These are phyloP conservation scores for Ambrosia hybrid DNA, from an alignment of 140 eudicot species.

Conservation along the genomic window DNA sequence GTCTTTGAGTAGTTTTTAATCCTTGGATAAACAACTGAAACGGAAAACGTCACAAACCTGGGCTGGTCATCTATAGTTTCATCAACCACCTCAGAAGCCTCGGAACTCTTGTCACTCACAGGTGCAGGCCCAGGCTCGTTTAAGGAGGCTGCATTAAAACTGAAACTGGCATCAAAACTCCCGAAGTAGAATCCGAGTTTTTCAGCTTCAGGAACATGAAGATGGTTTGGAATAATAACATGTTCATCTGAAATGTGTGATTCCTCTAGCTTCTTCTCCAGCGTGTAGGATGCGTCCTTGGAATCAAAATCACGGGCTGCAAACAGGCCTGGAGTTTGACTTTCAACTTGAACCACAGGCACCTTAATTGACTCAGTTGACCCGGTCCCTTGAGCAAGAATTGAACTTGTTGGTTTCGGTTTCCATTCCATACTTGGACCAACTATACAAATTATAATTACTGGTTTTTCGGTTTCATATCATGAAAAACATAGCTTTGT, in stretches of 20 bases:
- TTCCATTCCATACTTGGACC: conserved; percentile 88
- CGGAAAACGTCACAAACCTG: conserved; percentile 1
- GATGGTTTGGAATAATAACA: conserved; percentile 87
- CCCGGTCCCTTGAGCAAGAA: conserved; percentile 43
- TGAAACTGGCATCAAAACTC: conserved; percentile 79
- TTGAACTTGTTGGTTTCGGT: conserved; percentile 62
- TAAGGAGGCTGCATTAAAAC: conserved; percentile 32
- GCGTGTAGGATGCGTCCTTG: conserved; percentile 16
- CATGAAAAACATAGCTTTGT: neutral
- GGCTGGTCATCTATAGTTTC: conserved; percentile 48
- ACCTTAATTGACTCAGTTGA: conserved; percentile 29
- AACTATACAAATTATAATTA: conserved; percentile 27
- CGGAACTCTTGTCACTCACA: conserved; percentile 46
- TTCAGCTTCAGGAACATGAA: conserved; percentile 85
- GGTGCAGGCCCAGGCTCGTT: conserved; percentile 27
- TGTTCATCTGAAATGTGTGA: conserved; percentile 53
- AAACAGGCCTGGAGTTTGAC: conserved; percentile 30
- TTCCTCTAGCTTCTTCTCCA: conserved; percentile 44
- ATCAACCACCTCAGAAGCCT: conserved; percentile 49
- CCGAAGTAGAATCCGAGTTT: conserved; percentile 86
- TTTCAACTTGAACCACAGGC: conserved; percentile 41
- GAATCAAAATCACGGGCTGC: conserved; percentile 35
- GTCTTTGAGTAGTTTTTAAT: too few relatives aligned
- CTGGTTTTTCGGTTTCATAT: neutral
- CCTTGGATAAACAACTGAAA: too few relatives aligned